phyloP scores from a whole-genome alignment of 768 basidiomycete genomes.

The Rubroboletus pulcherrimus region DNA sequence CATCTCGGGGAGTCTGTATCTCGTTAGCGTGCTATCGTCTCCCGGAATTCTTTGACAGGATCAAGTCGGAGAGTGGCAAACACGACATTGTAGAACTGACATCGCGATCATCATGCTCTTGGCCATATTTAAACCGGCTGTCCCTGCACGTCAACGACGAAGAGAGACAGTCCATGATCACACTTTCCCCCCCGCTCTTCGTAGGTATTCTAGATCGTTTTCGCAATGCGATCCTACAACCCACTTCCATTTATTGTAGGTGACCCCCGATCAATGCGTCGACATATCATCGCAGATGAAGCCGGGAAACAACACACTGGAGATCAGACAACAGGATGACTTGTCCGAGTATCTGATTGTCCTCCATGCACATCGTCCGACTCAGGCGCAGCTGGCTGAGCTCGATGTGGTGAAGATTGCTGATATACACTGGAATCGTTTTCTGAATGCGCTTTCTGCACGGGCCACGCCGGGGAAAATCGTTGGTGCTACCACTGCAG shows the following conservation, averaged over 20 bases:
- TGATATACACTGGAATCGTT: constrained; percentile 22
- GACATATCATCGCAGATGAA: constrained; percentile 47
- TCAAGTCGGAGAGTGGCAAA: constrained; percentile 12
- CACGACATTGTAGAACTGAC: constrained; percentile 20
- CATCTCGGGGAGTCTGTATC: constrained; percentile 38
- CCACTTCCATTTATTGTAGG: constrained; percentile 25
- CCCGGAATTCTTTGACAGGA: constrained; percentile 18
- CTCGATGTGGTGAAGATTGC: constrained; percentile 9
- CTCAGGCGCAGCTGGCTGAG: constrained; percentile 38
- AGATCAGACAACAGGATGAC: constrained; percentile 41
- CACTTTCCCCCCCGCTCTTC: constrained; percentile 32
- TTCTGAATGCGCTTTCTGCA: constrained; percentile 13
- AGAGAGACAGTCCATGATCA: constrained; percentile 8
- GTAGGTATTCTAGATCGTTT: constrained; percentile 28
- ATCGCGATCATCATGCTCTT: constrained; percentile 33
- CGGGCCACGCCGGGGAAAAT: not conserved
- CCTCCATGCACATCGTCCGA: constrained; percentile 50
- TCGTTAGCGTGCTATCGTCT: constrained; percentile 45
- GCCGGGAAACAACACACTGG: constrained; percentile 40
- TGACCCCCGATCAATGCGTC: constrained; percentile 45
- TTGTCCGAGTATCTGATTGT: constrained; percentile 45
- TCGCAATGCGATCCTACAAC: not conserved
- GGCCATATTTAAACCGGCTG: constrained; percentile 37
- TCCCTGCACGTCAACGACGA: constrained; percentile 12
- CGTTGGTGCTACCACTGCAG: not conserved